These are phyloP conservation scores for Pyrenopolyporus hunteri DNA, from an alignment of 495 filamentous ascomycete genomes.

Conservation along the genomic window DNA sequence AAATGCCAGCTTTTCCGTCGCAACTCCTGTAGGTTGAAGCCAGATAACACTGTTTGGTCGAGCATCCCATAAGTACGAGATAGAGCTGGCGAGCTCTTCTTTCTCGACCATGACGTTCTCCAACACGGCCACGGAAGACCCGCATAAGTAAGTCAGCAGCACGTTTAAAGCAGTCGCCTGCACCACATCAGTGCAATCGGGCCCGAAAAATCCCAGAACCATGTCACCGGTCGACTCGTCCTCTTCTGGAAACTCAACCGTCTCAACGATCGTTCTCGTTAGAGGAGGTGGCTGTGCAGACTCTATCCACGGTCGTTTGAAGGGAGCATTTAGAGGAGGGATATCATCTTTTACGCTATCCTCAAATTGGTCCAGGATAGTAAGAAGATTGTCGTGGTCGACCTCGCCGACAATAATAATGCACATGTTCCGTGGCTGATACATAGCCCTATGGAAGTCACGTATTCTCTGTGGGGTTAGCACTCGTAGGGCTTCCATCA, in stretches of 20 bases:
- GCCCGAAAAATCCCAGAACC: constrained; percentile 82
- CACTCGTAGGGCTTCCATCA: constrained; percentile 89
- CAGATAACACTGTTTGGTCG: constrained; percentile 83
- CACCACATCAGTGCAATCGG: constrained; percentile 69
- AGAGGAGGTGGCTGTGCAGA: constrained; percentile 77
- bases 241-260: constrained; percentile 92
- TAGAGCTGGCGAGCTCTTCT: constrained; percentile 85
- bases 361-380: constrained; percentile 86
- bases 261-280: constrained; percentile 70
- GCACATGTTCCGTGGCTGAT: constrained; percentile 95
- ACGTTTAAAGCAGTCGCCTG: constrained; percentile 73
- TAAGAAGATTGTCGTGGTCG: constrained; percentile 77
- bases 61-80: constrained; percentile 74
- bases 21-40: constrained; percentile 82
- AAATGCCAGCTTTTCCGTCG: constrained; percentile 78
- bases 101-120: constrained; percentile 94
- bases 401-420: constrained; percentile 88
- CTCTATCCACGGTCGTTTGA: constrained; percentile 87
- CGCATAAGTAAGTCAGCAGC: constrained; percentile 81
- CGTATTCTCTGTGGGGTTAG: constrained; percentile 89
- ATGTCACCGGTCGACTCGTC: constrained; percentile 93
- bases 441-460: constrained; percentile 94
- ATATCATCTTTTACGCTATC: constrained; percentile 82
- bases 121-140: constrained; percentile 88
- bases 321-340: constrained; percentile 72